Evolutionary conservation across 2,329 filamentous ascomycete species (phyloP).

Genomic region (Fusarium chaquense): DNA sequence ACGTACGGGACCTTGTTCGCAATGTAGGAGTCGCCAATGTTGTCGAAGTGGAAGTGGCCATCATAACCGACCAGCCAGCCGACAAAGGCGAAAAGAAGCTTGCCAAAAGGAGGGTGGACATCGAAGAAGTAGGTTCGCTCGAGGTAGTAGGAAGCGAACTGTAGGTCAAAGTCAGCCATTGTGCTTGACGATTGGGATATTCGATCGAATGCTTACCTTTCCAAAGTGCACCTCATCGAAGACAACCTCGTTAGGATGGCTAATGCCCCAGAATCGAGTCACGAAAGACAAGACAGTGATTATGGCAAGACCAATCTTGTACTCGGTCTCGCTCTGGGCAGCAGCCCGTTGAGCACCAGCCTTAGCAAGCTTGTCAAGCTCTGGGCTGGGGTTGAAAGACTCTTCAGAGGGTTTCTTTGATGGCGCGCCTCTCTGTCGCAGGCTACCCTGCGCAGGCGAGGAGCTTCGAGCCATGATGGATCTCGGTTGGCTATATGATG

Average conservation of each 20-base stretch:
- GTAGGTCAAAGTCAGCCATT: constrained; percentile 32
- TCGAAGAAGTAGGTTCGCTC: constrained; percentile 99
- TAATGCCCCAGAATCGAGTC: constrained; percentile 96
- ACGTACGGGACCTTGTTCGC: constrained; percentile 97
- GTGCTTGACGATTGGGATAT: not conserved
- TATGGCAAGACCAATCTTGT: constrained; percentile 80
- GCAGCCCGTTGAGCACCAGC: constrained; percentile 51
- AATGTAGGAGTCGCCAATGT: constrained; percentile 98
- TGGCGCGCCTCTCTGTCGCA: constrained; percentile 70
- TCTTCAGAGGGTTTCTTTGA: constrained; percentile 61
- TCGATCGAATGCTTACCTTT: constrained; percentile 74
- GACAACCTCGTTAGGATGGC: constrained; percentile 94
- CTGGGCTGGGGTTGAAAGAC: constrained; percentile 57
- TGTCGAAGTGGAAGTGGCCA: constrained; percentile 97
- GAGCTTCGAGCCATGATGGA: constrained; percentile 61
- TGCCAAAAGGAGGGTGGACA: constrained; percentile 97
- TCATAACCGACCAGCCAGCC: constrained; percentile 98
- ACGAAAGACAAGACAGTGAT: constrained; percentile 88
- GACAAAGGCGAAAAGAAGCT: constrained; percentile 96
- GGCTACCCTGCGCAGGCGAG: constrained; percentile 67
- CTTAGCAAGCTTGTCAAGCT: constrained; percentile 64
- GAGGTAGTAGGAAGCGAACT: constrained; percentile 86
- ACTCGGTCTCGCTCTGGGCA: constrained; percentile 78
- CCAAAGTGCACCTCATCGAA: constrained; percentile 99
- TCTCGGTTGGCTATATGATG: constrained; percentile 27